These are phyloP conservation scores for Sanghuangporus baumii DNA, from an alignment of 1,284 basidiomycete species.

Conservation along the genomic window DNA sequence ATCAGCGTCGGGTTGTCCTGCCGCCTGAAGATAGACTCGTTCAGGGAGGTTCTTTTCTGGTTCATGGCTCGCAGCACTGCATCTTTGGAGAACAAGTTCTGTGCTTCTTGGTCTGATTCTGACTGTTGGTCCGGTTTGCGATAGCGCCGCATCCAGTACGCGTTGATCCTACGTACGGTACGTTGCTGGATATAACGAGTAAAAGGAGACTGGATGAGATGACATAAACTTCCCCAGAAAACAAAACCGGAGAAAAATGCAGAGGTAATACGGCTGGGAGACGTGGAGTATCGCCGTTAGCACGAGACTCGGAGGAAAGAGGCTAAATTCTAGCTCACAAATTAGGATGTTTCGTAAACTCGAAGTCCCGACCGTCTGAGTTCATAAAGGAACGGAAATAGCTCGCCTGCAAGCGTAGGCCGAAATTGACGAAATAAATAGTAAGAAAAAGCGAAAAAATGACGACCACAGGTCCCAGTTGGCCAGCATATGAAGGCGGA, in stretches of 20 bases:
- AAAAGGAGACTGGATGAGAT: conserved; percentile 28
- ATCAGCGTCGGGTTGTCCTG: conserved; percentile 27
- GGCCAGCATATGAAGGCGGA: neutral
- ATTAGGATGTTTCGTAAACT: conserved; percentile 19
- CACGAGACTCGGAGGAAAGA: neutral
- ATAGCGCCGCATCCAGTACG: conserved; percentile 2
- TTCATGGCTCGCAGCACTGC: neutral
- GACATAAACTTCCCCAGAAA: conserved; percentile 39
- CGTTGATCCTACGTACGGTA: conserved; percentile 11
- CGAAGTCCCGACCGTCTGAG: neutral
- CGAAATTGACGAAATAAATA: neutral
- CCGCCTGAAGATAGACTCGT: conserved; percentile 14
- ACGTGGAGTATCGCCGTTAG: conserved; percentile 27
- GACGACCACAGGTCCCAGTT: neutral
- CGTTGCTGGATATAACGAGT: conserved; percentile 20
- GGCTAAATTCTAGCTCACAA: conserved; percentile 23
- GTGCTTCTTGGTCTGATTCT: neutral
- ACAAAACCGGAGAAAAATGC: conserved; percentile 46
- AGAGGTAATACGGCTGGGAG: conserved; percentile 22
- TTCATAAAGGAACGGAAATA: neutral
- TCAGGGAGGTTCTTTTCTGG: neutral
- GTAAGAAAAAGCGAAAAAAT: neutral
- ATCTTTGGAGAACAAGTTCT: neutral
- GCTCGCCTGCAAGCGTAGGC: conserved; percentile 3
- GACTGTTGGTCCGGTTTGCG: neutral